phyloP scores from a whole-genome alignment of 805 yeast species.

The Wickerhamiella kurtzmanii region DNA sequence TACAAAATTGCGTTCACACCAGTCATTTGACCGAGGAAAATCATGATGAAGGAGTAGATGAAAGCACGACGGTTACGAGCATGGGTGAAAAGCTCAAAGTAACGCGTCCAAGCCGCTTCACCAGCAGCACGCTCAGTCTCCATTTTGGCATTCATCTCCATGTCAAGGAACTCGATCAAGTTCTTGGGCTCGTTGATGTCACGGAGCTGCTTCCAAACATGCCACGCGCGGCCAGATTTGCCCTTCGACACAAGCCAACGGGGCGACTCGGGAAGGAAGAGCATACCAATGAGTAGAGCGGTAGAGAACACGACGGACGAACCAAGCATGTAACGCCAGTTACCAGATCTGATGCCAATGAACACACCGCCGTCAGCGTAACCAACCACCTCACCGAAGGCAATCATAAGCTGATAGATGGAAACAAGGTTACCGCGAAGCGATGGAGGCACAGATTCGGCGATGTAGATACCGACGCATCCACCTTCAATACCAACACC shows the following conservation, averaged over 20 bases:
- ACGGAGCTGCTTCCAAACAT: constrained; percentile 40
- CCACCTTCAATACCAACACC: constrained; percentile 60
- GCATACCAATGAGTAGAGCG: constrained; percentile 35
- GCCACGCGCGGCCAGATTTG: constrained; percentile 36
- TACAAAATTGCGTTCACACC: constrained; percentile 58
- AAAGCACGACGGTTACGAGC: constrained; percentile 52
- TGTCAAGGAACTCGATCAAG: constrained; percentile 43
- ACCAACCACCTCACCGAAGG: constrained; percentile 54
- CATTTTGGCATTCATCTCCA: constrained; percentile 39
- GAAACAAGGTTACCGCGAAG: constrained; percentile 50
- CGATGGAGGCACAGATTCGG: constrained; percentile 47
- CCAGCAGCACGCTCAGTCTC: constrained; percentile 28
- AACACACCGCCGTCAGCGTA: constrained; percentile 52
- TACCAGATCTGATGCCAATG: constrained; percentile 38
- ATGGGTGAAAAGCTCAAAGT: constrained; percentile 39
- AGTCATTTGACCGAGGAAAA: constrained; percentile 36
- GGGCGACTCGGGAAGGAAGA: constrained; percentile 49
- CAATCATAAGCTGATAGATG: constrained; percentile 49
- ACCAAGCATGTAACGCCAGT: constrained; percentile 54
- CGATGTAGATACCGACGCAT: constrained; percentile 46
- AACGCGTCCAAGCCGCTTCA: constrained; percentile 29
- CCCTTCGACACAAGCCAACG: constrained; percentile 43
- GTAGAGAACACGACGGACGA: constrained; percentile 49
- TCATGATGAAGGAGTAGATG: constrained; percentile 42
- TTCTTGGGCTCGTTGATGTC: constrained; percentile 32